phyloP scores from a whole-genome alignment of 2,329 filamentous ascomycete species.

The Cercospora sp. region DNA sequence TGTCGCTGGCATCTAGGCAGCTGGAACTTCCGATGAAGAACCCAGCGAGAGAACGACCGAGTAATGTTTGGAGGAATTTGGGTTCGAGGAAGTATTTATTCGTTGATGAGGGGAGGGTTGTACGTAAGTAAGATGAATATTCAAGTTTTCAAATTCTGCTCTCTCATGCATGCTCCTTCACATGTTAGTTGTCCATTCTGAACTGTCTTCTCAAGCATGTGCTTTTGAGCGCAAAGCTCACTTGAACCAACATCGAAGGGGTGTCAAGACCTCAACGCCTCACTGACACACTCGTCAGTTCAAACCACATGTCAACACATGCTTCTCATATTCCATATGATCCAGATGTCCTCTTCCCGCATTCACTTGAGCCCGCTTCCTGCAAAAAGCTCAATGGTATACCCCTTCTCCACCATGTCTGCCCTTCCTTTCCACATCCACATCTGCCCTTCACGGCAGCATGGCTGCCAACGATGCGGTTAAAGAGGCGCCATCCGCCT shows the following conservation, averaged over 20 bases:
- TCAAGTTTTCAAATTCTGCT: background rate
- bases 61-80: constrained; percentile 8
- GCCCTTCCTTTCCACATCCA: background rate
- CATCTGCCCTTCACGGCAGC: background rate
- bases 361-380: constrained; percentile 1
- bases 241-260: background rate
- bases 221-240: background rate
- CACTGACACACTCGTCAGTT: background rate
- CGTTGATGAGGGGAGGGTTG: constrained; percentile 10
- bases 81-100: constrained; percentile 17
- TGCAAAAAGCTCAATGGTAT: constrained; percentile 2
- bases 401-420: background rate
- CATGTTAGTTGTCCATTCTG: background rate
- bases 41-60: background rate
- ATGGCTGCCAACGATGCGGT: background rate
- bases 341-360: background rate
- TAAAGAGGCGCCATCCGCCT: background rate
- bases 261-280: background rate
- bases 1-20: background rate
- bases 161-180: background rate
- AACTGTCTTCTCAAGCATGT: background rate
- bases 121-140: background rate
- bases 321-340: background rate
- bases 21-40: background rate
- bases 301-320: background rate